Conservation (phyloP, 805 yeast species). For the Phaffomyces opuntiae region DNA sequence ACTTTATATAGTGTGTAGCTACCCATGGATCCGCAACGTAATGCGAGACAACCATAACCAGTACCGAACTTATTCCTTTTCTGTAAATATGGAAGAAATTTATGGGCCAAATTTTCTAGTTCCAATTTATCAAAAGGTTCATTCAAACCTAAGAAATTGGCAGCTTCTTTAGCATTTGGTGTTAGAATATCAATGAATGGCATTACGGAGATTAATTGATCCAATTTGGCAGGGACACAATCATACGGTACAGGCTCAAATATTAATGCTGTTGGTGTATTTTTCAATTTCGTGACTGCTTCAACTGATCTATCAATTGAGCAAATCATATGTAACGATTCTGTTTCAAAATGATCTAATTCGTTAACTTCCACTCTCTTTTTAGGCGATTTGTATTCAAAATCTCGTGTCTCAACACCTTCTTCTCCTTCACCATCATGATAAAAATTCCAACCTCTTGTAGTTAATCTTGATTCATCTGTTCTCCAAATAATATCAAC, state of each 20-base stretch:
- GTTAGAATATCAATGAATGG: conserved; percentile 52
- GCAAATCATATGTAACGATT: conserved; percentile 60
- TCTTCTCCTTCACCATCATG: conserved; percentile 26
- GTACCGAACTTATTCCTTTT: conserved; percentile 23
- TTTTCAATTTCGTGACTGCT: neutral
- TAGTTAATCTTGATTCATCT: conserved; percentile 50
- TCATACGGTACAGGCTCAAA: conserved; percentile 89
- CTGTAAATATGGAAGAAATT: conserved; percentile 35
- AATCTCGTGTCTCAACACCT: conserved; percentile 33
- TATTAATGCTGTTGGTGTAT: conserved; percentile 22
- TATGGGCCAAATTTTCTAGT: conserved; percentile 37
- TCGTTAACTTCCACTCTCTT: conserved; percentile 53
- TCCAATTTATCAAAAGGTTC: conserved; percentile 34
- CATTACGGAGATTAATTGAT: conserved; percentile 31
- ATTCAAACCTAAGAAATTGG: conserved; percentile 44
- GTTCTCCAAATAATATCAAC: conserved; percentile 52
- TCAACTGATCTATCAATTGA: conserved; percentile 28
- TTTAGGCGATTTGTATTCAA: conserved; percentile 54
- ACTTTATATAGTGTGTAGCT: conserved; percentile 37
- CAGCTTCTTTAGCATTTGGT: conserved; percentile 84
- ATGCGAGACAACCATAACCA: conserved; percentile 41
- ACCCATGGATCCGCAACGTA: conserved; percentile 76
- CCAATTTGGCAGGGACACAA: conserved; percentile 48
- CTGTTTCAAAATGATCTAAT: conserved; percentile 28
- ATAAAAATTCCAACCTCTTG: conserved; percentile 78